Percentiles rank a stretch among this genome's conserved stretches.
phyloP scores from a whole-genome alignment of 129 eudicot genomes.

The Arctium minus region DNA sequence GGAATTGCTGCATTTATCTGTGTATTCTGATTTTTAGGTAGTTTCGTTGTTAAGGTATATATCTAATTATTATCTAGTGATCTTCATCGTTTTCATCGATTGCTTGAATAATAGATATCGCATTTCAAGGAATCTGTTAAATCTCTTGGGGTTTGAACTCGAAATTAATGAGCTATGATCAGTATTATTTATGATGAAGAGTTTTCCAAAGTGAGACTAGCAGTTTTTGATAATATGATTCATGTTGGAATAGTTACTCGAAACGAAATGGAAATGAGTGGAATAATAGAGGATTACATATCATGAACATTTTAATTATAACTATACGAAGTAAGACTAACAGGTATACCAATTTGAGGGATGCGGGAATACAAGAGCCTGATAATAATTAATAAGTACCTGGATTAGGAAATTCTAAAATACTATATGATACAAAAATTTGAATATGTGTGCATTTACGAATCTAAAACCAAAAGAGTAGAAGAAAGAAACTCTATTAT shows the following conservation, averaged over 20 bases:
- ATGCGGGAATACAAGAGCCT: background rate
- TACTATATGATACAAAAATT: background rate
- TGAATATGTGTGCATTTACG: background rate
- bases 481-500: background rate
- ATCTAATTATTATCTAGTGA: background rate
- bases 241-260: background rate
- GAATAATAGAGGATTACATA: background rate
- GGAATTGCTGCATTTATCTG: background rate
- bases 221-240: background rate
- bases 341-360: background rate
- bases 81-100: background rate
- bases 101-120: background rate
- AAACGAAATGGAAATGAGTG: background rate
- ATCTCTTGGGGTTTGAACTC: constrained; percentile 4
- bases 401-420: background rate
- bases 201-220: background rate
- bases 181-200: background rate
- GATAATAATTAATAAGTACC: background rate
- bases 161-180: constrained; percentile 4
- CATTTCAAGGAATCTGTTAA: constrained; percentile 20
- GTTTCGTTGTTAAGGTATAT: constrained; percentile 6
- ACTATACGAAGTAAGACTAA: background rate
- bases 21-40: background rate
- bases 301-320: background rate
- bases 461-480: background rate